Base-by-base conservation (phyloP, 441 rosid genomes). In the Melastoma candidum region DNA sequence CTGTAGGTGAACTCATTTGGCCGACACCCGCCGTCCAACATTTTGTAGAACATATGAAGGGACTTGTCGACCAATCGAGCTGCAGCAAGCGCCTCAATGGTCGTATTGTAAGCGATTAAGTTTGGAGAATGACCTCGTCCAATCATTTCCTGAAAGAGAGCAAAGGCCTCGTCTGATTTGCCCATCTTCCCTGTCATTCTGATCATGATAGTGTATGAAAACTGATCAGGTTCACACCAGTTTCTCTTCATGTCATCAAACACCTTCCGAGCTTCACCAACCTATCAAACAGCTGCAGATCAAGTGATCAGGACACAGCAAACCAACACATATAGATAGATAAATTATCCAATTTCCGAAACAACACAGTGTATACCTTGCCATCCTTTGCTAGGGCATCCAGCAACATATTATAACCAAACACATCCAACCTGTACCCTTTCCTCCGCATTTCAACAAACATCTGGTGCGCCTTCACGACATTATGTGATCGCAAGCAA, bases 401-500 rank as follows among this genome's bases (percentile, higher is more conserved):
- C 79, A 92, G 63, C 62, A 92, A 67, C 98, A 92, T 92, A 59
- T 92, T 92, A 65, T 76, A 92, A 51, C 77, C 87, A 47, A 92
- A 85, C 47, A 83, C 65, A 49, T 92, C 97, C 58, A 92, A 74
- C 56, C 70, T 75, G 59, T 77, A 78, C 2, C 92, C 85, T 67
- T 71, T 80, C 75, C 75, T 74, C 64, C 71, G 81, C 80, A 88
- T 79, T 68, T 83, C 89, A 51, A 59, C 13, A 60, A 87, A 87
- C 67, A 78, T 78, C 66, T 58, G 63, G 44, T 79, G 73, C 11
- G 83, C 97, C 58, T 75, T 79, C 1, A 57, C 73, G 32, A 70
- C 56, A 51, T 88, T 74, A 39, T 59, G 75, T 7, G 97, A 76
- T 73, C 98, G 71, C 67, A 92, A 64, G 68, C 77, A 73, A 48